Base-by-base conservation (phyloP, 148 eudicot species). In the Arbutus unedo region DNA sequence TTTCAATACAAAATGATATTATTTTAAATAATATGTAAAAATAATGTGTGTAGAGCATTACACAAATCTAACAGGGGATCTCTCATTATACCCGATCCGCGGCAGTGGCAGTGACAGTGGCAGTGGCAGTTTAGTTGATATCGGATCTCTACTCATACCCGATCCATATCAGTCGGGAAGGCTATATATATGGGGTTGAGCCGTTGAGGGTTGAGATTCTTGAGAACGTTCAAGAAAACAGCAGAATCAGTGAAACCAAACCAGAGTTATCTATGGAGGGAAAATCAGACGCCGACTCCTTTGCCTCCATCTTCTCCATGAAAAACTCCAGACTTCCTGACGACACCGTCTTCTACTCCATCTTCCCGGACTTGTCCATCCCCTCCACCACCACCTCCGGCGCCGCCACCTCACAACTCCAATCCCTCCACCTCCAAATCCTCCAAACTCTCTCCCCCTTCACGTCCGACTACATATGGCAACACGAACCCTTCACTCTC, bases 281-380 rank as follows among this genome's bases (percentile, higher is more conserved):
- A 70, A 64, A 57, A 41, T 16, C 31, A 8, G 31, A 50, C 59
- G 38, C 38, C 38, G 38, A 31, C 38, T 1, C 38, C 38, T 31
- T 31, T 31, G 41, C 81, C 19, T 81, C 90, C 85, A 88, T 74
- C 88, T 92, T 91, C 89, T 84, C 91, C 21, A 70, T 86, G 16
- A 81, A 87, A 25, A 84, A 74, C 84, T 41, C 87, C 54, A 75
- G 88, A 50, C 91, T 83, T 2, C 90, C 93, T 1, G 91, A 91
- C 82, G 98, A 94, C 91, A 89, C 98, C 77, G 92, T 94, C 2
- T 93, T 87, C 90, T 94, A 84, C 94, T 79, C 98, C 79, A 85
- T 94, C 85, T 90, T 49, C 90, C 95, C 97, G 4, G 94, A 93
- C 87, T 85, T 74, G 51, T 83, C 91, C 18, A 77, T 88, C 82